Evolutionary conservation across 73 alveolate genomes (phyloP), one percentile per base, ranked within the genome.

Genomic region (Uronychia binucleata): DNA sequence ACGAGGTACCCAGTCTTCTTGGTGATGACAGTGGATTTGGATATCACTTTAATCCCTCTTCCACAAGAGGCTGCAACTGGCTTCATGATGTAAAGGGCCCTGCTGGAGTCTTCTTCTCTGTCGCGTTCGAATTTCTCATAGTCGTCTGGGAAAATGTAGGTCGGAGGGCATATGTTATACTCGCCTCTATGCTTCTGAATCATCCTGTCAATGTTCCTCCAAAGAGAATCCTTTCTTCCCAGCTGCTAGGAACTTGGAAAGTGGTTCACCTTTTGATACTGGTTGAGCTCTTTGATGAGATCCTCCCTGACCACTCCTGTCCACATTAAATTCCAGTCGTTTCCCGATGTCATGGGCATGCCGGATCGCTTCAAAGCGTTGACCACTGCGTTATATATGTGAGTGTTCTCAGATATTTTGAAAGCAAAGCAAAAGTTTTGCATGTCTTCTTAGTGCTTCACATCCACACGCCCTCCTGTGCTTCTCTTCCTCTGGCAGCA

Each of bases 51-150:
- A 57, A 97, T 96, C 0, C 99, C 99, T 87, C 99, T 94, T 28
- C 99, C 99, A 85, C 99, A 93, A 8, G 98, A 91, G 80, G 95
- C 87, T 59, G 98, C 98, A 30, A 94, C 97, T 1, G 99, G 99
- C 76, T 98, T 98, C 30, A 94, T 85, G 25, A 98, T 98, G 96
- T 98, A 97, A 29, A 97, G 83, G 0, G 91, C 93, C 74, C 96
- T 96, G 30, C 80, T 74, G 74, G 89, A 93, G 59, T 94, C 96
- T 33, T 83, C 88, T 85, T 97, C 97, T 35, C 96, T 85, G 74
- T 92, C 97, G 26, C 32, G 67, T 75, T 93, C 82, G 89, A 96
- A 98, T 88, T 95, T 86, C 32, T 96, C 95, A 33, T 83, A 90
- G 84, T 98, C 99, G 82, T 93, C 93, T 8, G 98, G 98, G 59